Evolutionary conservation across 352 stramenopile species (phyloP), one percentile per base, ranked within the genome.

Genomic region (Globisporangium nunn): DNA sequence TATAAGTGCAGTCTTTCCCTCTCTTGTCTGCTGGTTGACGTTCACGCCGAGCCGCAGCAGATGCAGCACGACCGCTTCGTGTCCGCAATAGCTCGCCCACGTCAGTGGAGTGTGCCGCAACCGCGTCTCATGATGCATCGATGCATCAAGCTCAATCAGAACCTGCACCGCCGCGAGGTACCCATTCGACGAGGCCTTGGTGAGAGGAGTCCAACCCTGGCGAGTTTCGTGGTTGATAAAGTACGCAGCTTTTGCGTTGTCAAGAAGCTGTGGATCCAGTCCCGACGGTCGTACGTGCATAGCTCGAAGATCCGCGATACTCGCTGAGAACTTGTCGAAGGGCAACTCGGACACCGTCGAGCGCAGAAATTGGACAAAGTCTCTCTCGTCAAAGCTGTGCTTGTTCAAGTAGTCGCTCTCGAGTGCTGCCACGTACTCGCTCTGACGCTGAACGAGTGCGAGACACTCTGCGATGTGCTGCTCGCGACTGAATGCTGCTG

Each of bases 51-150:
- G 7, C 0, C 74, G 76, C 30, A 93, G 62, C 1, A 93, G 60
- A 4, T 70, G 53, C 12, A 91, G 65, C 28, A 75, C 67, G 4
- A 87, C 70, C 2, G 64, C 58, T 49, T 91, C 81, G 48, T 93
- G 80, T 3, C 82, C 82, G 47, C 78, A 90, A 56, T 81, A 89
- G 17, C 71, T 75, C 17, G 82, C 82, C 82, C 82, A 91, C 7
- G 80, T 91, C 63, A 91, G 70, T 5, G 82, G 68, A 23, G 80
- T 88, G 52, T 93, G 82, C 17, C 70, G 61, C 18, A 88, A 70
- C 5, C 73, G 68, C 1, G 70, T 78, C 60, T 93, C 80, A 18
- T 81, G 59, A 6, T 78, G 56, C 37, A 82, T 39, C 15, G 74
- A 53, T 0, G 70, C 76, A 6, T 76, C 80, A 29, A 85, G 50